phyloP scores from a whole-genome alignment of 164 flowering plant genomes.

The Annona squamosa region DNA sequence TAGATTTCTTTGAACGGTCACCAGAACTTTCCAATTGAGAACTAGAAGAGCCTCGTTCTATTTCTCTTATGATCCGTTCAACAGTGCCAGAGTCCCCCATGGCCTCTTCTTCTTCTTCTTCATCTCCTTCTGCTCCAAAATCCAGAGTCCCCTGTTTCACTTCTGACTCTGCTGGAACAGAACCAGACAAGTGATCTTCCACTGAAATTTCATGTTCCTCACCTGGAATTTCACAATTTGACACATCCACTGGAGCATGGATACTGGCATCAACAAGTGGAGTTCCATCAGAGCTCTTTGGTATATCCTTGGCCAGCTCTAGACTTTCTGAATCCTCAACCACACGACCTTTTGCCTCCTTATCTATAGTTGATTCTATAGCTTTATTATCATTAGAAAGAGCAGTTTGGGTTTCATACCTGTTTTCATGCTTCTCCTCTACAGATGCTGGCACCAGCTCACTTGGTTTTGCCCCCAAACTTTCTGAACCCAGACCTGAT shows the following conservation, averaged over 20 bases:
- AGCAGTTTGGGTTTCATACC: constrained; percentile 1
- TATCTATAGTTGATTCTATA: background rate
- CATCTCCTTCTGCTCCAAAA: constrained; percentile 1
- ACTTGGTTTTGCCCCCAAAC: constrained; percentile 9
- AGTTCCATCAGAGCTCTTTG: background rate
- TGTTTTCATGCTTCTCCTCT: background rate
- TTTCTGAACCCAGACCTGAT: background rate
- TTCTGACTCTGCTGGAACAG: constrained; percentile 9
- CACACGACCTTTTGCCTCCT: constrained; percentile 9
- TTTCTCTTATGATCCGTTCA: constrained; percentile 58
- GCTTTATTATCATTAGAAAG: constrained; percentile 1
- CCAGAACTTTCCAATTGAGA: constrained; percentile 40
- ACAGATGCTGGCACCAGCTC: constrained; percentile 3
- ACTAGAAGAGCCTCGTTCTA: constrained; percentile 48
- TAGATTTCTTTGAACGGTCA: constrained; percentile 30
- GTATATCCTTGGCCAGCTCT: constrained; percentile 4
- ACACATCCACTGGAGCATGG: background rate
- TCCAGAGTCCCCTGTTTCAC: constrained; percentile 18
- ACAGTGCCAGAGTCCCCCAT: constrained; percentile 65
- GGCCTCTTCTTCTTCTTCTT: constrained; percentile 28
- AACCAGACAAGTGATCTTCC: background rate
- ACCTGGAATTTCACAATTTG: constrained; percentile 9
- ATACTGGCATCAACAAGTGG: background rate
- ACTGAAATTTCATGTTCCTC: constrained; percentile 15
- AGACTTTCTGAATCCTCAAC: constrained; percentile 10